Evolutionary conservation across 768 basidiomycete species (phyloP).

Genomic region (Suillus subaureus): DNA sequence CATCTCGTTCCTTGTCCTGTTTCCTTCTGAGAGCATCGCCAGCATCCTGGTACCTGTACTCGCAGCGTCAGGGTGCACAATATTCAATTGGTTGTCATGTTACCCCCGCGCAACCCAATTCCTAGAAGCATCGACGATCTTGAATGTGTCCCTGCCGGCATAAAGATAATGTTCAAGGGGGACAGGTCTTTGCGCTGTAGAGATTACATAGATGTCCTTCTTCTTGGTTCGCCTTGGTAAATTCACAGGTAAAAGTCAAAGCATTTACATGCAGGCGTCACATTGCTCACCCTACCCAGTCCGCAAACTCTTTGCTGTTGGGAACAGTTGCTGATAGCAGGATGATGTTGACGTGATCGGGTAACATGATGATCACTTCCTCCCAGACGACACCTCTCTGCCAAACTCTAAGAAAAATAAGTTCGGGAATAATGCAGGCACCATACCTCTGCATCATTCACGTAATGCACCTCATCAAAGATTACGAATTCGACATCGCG

Average conservation of each 20-base stretch:
- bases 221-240: slow-evolving; percentile 88
- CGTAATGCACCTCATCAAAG: slow-evolving; percentile 99
- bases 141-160: slow-evolving; percentile 89
- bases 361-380: slow-evolving; percentile 99
- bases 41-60: slow-evolving; percentile 84
- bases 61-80: slow-evolving; percentile 10
- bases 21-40: slow-evolving; percentile 87
- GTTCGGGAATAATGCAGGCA: slow-evolving; percentile 13
- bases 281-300: slow-evolving; percentile 91
- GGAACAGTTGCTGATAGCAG: slow-evolving; percentile 96
- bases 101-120: slow-evolving; percentile 77
- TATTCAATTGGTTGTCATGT: slow-evolving; percentile 11
- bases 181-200: slow-evolving; percentile 93
- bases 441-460: slow-evolving; percentile 94
- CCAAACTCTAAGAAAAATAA: slow-evolving; percentile 13
- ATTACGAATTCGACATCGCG: slow-evolving; percentile 99
- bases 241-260: neutral
- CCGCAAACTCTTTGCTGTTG: slow-evolving; percentile 97
- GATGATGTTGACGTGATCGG: slow-evolving; percentile 98
- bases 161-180: slow-evolving; percentile 97
- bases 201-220: slow-evolving; percentile 99
- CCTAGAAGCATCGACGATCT: slow-evolving; percentile 85
- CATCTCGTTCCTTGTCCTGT: slow-evolving; percentile 98
- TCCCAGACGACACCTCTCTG: slow-evolving; percentile 99
- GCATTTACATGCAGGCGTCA: neutral